These are phyloP conservation scores for Casuarina glauca DNA, from an alignment of 306 rosid species.

Conservation along the genomic window DNA sequence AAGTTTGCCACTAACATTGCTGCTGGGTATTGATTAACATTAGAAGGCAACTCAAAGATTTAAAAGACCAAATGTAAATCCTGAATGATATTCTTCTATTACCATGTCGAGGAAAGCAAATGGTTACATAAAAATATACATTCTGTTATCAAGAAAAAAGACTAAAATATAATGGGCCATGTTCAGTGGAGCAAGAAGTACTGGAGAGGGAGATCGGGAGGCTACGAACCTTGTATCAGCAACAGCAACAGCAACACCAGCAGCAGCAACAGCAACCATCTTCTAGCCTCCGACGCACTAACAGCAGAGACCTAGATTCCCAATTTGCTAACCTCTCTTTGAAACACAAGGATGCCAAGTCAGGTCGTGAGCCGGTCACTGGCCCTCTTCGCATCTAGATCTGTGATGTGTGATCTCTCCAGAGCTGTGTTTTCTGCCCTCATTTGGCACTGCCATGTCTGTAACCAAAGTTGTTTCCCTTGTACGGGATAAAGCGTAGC, in stretches of 20 bases:
- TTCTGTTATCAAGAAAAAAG: constrained; percentile 9
- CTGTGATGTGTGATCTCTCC: constrained; percentile 34
- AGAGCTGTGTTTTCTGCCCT: constrained; percentile 38
- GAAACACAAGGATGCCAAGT: constrained; percentile 74
- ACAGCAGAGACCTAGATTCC: constrained; percentile 91
- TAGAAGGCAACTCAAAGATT: not conserved
- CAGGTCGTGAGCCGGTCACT: constrained; percentile 67
- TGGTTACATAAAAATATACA: not conserved
- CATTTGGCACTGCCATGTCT: constrained; percentile 34
- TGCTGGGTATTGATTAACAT: not conserved
- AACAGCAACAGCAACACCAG: constrained; percentile 55
- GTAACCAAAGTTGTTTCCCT: constrained; percentile 37
- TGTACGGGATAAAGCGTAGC: constrained; percentile 63
- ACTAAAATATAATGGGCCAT: constrained; percentile 44
- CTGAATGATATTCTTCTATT: not conserved
- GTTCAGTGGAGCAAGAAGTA: constrained; percentile 98
- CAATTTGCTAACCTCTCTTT: constrained; percentile 84
- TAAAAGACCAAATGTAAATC: not conserved
- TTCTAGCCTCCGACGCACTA: constrained; percentile 71
- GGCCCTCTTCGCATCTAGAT: constrained; percentile 74
- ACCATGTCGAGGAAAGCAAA: not conserved
- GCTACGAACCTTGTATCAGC: constrained; percentile 72
- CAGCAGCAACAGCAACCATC: constrained; percentile 62
- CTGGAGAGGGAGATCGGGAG: constrained; percentile 97
- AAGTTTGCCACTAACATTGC: not conserved